Evolutionary conservation across 2,329 filamentous ascomycete species (phyloP), one percentile per base, ranked within the genome.

Genomic region (Piedraia hortae): DNA sequence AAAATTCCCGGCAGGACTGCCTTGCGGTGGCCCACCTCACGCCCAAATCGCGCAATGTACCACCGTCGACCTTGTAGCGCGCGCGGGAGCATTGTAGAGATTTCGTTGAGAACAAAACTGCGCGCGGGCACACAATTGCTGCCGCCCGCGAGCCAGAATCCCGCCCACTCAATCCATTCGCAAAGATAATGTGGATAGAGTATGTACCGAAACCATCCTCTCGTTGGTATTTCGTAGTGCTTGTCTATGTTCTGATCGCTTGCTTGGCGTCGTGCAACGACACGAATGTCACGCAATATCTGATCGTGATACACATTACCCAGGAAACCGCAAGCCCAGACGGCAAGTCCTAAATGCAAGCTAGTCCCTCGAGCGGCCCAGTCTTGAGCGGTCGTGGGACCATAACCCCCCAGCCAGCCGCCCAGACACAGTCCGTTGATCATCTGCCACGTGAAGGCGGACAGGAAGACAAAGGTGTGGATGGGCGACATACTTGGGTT

Each of bases 141-240:
- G 0, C 59, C 56, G 1, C 67, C 59, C 33, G 72, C 59, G 43
- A 90, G 59, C 53, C 69, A 78, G 44, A 78, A 97, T 0, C 85
- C 85, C 3, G 59, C 45, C 85, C 85, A 97, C 54, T 97, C 85
- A 23, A 90, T 43, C 85, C 85, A 97, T 50, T 97, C 85, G 40
- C 69, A 72, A n/a, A 89, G 54, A 44, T 91, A 97, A 44, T 97
- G 85, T 32, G 85, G 78, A 44, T 70, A 90, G 27, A 93, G 56
- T 39, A 90, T 61, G 36, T 66, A 69, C 32, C 59, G 55, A 47
- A 93, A 97, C 21, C 90, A 47, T 1, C 80, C 78, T 22, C 69
- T 69, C 38, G 74, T 54, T 0, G 85, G 85, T 23, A 97, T 61
- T 48, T 73, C 64, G 43, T 93, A 93, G 28, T 88, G 62, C 48